phyloP scores from a whole-genome alignment of 305 asterid genomes.

The Solanum chacoense region DNA sequence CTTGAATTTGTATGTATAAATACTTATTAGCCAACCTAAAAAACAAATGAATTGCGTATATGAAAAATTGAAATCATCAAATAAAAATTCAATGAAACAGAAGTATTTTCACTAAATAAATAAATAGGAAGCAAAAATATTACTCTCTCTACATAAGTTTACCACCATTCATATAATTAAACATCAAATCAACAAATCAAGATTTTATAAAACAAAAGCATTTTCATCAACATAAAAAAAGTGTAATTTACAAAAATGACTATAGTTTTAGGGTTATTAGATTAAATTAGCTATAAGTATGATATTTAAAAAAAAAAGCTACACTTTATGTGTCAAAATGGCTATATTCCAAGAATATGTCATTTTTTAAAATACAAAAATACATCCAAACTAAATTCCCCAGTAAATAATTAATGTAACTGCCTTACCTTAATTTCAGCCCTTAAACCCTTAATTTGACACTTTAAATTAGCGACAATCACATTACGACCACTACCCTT shows the following conservation, averaged over 20 bases:
- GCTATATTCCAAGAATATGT: neutral
- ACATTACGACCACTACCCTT: neutral
- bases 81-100: neutral
- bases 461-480: neutral
- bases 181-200: neutral
- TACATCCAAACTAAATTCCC: neutral
- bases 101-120: neutral
- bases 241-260: neutral
- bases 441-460: neutral
- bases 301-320: neutral
- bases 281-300: neutral
- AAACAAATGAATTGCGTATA: neutral
- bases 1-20: neutral
- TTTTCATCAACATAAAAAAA: neutral
- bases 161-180: neutral
- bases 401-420: neutral
- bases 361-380: neutral
- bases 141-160: neutral
- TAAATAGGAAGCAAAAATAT: neutral
- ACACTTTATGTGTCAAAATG: neutral
- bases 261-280: neutral
- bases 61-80: neutral
- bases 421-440: neutral
- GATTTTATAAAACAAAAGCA: neutral
- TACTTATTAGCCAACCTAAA: neutral